Base-by-base conservation (phyloP, 2,329 filamentous ascomycete species). In the Rachicladosporium sp. region DNA sequence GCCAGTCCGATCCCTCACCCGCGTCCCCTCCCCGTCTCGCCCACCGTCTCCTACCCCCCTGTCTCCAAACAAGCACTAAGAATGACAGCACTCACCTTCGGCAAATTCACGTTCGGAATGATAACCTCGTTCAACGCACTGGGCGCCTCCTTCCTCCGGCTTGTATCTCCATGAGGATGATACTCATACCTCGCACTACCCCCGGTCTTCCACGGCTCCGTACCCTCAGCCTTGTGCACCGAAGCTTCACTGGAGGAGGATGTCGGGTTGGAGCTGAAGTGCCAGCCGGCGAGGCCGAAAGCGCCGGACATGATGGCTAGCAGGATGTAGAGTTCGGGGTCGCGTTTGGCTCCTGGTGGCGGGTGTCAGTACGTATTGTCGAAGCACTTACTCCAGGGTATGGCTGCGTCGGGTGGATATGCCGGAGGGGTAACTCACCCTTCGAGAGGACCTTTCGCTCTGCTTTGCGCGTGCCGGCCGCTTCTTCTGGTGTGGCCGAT, bases 111-210 rank as follows among this genome's bases (percentile, higher is more conserved):
- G 59, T 93, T 82, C 57, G 91, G 91, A 40, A 98, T 73, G 60
- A 98, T 80, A 54, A 95, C 88, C 49, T 82, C 83, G 74, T 98
- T 94, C 67, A 98, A 69, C 48, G 91, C 91, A 64, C 85, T 93
- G 50, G 91, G 91, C 46, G 91, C 91, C 57, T 95, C 85, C 70
- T 81, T 86, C 62, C 83, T 82, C 58, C 79, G 71, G 65, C 59
- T 78, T 58, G 73, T 66, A 67, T 96, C 85, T 55, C 88, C 91
- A 55, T 85, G 83, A 43, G 88, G 88, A 71, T 73, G 68, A 58
- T 72, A 74, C 52, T 71, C 65, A 61, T 82, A 83, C 60, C 78
- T 78, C 63, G 70, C 80, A 43, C 68, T 51, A 33, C 64, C 57
- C 45, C 67, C 76, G 45, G 74, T 74, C 66, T 98, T 82, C 91